Percentiles rank a stretch among this genome's conserved stretches.
Conservation (phyloP, 2,329 filamentous ascomycete species). For the Pseudopyricularia javanii region DNA sequence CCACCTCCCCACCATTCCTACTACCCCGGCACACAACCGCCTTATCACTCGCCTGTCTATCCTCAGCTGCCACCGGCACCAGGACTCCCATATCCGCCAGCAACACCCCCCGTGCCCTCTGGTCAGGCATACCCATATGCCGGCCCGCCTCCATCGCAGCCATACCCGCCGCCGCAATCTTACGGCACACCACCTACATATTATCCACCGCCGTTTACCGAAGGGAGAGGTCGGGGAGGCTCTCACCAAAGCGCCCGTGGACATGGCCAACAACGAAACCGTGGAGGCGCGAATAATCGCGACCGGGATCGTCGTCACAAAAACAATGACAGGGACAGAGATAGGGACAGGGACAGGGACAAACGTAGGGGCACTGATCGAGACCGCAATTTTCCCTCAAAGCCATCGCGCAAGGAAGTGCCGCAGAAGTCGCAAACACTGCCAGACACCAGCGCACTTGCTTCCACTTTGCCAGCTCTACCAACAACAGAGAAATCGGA, state of each 20-base stretch:
- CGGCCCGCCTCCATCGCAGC: neutral
- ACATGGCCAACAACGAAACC: neutral
- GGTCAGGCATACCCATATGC: neutral
- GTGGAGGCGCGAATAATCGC: neutral
- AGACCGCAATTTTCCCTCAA: neutral
- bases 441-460: neutral
- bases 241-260: neutral
- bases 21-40: slow-evolving; percentile 3
- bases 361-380: neutral
- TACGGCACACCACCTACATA: neutral
- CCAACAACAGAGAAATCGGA: neutral
- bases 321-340: neutral
- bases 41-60: slow-evolving; percentile 2
- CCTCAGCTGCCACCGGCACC: neutral
- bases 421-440: neutral
- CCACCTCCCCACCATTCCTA: slow-evolving; percentile 1
- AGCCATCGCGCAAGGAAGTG: neutral
- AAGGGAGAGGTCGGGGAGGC: neutral
- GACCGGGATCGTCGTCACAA: neutral
- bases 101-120: slow-evolving; percentile 1
- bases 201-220: neutral
- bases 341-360: neutral
- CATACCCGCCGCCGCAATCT: neutral
- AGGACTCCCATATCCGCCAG: slow-evolving; percentile 4
- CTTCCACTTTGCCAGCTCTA: neutral